Conservation (phyloP, 1,284 basidiomycete genomes). For the Exobasidium cylindrosporum region DNA sequence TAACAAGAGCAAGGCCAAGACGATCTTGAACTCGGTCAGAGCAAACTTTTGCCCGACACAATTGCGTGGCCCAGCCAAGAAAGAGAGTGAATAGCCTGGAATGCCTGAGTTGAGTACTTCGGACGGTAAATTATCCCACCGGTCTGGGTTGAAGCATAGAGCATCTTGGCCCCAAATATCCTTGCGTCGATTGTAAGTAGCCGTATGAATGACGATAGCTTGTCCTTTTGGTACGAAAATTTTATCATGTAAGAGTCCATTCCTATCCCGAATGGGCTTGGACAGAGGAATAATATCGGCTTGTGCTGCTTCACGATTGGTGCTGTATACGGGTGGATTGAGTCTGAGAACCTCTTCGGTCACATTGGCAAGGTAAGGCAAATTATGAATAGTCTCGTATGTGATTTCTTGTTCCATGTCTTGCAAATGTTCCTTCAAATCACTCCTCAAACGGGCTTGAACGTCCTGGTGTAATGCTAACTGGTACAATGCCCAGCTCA, state of each 20-base stretch:
- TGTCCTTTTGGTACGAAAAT: conserved; percentile 3
- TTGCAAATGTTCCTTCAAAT: conserved; percentile 23
- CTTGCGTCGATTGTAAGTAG: conserved; percentile 21
- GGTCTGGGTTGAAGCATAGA: conserved; percentile 31
- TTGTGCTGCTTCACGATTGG: conserved; percentile 28
- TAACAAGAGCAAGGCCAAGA: not conserved
- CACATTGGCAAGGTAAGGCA: conserved; percentile 37
- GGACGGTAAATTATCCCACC: conserved; percentile 33
- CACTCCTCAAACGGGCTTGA: conserved; percentile 35
- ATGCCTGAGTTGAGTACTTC: not conserved
- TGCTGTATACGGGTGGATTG: conserved; percentile 32
- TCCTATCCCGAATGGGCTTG: not conserved
- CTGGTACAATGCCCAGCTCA: conserved; percentile 39
- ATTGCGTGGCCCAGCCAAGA: conserved; percentile 41
- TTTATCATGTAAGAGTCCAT: not conserved
- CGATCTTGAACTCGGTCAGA: conserved; percentile 9
- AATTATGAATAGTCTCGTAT: conserved; percentile 19
- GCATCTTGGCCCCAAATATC: conserved; percentile 42
- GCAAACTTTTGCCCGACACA: conserved; percentile 47
- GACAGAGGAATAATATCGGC: conserved; percentile 32
- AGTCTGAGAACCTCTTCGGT: conserved; percentile 37
- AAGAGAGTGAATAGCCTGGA: conserved; percentile 26
- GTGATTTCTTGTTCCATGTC: not conserved
- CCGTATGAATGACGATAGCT: conserved; percentile 33
- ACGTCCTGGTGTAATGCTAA: conserved; percentile 26